Evolutionary conservation across 2,329 filamentous ascomycete genomes (phyloP).

Genomic region (Fusarium camptoceras): DNA sequence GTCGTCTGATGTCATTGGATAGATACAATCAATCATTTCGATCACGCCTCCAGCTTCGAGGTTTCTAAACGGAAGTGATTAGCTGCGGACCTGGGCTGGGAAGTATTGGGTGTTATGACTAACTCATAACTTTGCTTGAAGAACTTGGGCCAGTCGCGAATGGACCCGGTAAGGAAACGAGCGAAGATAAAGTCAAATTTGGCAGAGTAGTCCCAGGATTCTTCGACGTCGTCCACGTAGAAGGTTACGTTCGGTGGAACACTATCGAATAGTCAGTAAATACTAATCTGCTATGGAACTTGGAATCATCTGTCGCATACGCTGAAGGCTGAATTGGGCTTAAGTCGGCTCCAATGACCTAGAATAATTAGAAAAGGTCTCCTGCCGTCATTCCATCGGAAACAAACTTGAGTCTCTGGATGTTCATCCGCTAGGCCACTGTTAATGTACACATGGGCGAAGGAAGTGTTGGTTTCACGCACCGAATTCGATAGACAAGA

Average conservation of each 20-base stretch:
- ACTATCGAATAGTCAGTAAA: neutral
- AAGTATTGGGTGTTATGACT: fast-evolving
- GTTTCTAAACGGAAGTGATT: neutral
- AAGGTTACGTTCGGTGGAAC: slow-evolving; percentile 27
- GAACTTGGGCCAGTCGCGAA: slow-evolving; percentile 32
- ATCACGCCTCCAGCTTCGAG: slow-evolving; percentile 14
- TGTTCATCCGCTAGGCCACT: slow-evolving; percentile 18
- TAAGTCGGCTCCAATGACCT: slow-evolving; percentile 30
- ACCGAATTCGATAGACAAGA: slow-evolving; percentile 36
- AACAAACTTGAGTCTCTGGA: slow-evolving; percentile 21
- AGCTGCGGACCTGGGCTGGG: fast-evolving
- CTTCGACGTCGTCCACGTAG: slow-evolving; percentile 27
- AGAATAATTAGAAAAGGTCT: neutral
- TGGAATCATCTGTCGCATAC: neutral
- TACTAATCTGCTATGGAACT: fast-evolving
- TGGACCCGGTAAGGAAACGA: slow-evolving; percentile 26
- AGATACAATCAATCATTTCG: slow-evolving; percentile 32
- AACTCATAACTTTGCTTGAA: slow-evolving; percentile 18
- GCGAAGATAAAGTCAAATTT: slow-evolving; percentile 32
- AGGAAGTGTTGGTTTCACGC: neutral
- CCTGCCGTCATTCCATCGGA: fast-evolving
- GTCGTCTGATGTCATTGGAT: slow-evolving; percentile 23
- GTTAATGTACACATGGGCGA: neutral
- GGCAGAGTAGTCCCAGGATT: slow-evolving; percentile 13
- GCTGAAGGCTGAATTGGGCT: slow-evolving; percentile 24